Evolutionary conservation across 1,284 basidiomycete genomes (phyloP).

Genomic region (Calocybe gambosa): DNA sequence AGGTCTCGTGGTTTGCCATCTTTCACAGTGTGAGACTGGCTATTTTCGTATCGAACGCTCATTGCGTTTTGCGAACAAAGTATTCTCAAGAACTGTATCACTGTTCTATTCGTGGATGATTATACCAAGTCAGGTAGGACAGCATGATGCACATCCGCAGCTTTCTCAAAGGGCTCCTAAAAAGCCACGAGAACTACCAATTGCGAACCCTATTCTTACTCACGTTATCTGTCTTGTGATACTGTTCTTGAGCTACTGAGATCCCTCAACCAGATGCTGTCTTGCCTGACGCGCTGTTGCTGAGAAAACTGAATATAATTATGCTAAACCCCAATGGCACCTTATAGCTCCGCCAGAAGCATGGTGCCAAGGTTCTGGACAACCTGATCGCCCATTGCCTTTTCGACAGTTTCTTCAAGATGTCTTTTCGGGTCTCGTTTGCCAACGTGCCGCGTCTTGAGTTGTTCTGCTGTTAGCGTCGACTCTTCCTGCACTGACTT

Average conservation of each 20-base stretch:
- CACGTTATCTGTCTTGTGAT: conserved; percentile 22
- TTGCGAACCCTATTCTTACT: conserved; percentile 7
- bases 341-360: conserved; percentile 78
- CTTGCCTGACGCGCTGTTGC: conserved; percentile 11
- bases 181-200: neutral
- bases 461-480: conserved; percentile 82
- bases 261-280: neutral
- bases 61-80: neutral
- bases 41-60: conserved; percentile 1
- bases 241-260: conserved; percentile 4
- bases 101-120: neutral
- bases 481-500: conserved; percentile 96
- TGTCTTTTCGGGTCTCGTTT: conserved; percentile 98
- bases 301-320: conserved; percentile 11
- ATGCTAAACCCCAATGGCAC: conserved; percentile 9
- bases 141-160: neutral
- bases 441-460: conserved; percentile 94
- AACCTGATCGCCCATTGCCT: conserved; percentile 93
- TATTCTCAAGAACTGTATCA: neutral
- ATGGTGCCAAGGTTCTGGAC: conserved; percentile 91
- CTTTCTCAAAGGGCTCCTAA: conserved; percentile 2
- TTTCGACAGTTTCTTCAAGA: conserved; percentile 94
- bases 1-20: conserved; percentile 12
- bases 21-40: conserved; percentile 6
- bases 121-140: neutral